These are phyloP conservation scores for Globisporangium polare DNA, from an alignment of 352 stramenopile species.

Conservation along the genomic window DNA sequence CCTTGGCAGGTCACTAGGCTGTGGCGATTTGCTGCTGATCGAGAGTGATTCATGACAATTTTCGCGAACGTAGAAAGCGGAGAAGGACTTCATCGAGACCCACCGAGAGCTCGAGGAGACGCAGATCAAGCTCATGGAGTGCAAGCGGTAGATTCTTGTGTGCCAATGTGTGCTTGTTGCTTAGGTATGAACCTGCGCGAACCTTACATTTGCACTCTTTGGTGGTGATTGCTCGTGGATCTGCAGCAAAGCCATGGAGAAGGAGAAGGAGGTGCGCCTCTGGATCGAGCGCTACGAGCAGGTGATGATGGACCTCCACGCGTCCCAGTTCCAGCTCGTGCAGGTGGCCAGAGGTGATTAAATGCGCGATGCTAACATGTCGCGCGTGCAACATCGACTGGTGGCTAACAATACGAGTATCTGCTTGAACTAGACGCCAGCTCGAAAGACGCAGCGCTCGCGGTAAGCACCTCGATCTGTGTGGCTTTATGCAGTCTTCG, in stretches of 20 bases:
- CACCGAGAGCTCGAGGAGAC: constrained; percentile 64
- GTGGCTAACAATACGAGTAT: too few relatives aligned
- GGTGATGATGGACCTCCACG: constrained; percentile 82
- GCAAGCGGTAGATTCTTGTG: constrained; percentile 40
- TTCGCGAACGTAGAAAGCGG: constrained; percentile 39
- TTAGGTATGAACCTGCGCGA: too few relatives aligned
- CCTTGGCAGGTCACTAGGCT: too few relatives aligned
- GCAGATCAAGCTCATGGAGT: constrained; percentile 62
- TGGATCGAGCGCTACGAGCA: constrained; percentile 84
- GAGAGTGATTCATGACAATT: background rate
- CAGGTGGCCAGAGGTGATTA: constrained; percentile 53
- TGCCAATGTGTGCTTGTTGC: background rate
- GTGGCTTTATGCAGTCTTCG: background rate
- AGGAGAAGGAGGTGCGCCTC: constrained; percentile 50
- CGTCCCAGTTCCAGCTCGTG: constrained; percentile 62
- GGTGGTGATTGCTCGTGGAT: background rate
- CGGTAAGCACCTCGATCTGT: constrained; percentile 20
- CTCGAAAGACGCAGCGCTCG: constrained; percentile 58
- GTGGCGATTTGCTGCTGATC: too few relatives aligned
- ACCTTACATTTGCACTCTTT: background rate
- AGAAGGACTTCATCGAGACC: constrained; percentile 67
- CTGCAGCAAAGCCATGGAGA: constrained; percentile 37
- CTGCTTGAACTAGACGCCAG: constrained; percentile 54
- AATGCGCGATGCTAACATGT: too few relatives aligned
- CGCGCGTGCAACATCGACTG: too few relatives aligned